phyloP scores from a whole-genome alignment of 495 filamentous ascomycete species.

The Neurospora sp. region DNA sequence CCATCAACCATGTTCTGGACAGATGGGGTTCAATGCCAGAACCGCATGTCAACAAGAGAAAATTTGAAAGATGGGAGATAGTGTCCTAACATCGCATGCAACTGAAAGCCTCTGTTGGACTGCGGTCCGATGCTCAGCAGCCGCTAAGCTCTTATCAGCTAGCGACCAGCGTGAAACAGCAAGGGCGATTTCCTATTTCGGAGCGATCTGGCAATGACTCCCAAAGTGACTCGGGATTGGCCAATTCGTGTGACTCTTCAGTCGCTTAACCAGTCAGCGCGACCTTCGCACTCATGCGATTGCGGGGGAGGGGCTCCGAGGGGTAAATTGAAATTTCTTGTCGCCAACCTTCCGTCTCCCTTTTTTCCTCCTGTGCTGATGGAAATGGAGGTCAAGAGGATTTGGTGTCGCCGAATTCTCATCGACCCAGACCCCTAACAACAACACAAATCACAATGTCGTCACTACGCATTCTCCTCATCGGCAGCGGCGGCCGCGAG shows the following conservation, averaged over 20 bases:
- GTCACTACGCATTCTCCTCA: slow-evolving; percentile 57
- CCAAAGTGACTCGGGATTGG: neutral
- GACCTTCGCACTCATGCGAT: neutral
- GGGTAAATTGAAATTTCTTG: slow-evolving; percentile 9
- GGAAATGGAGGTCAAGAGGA: slow-evolving; percentile 1
- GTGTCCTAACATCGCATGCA: neutral
- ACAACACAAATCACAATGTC: slow-evolving; percentile 9
- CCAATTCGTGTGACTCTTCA: neutral
- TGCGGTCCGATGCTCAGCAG: neutral
- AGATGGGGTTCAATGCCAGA: neutral
- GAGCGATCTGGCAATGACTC: neutral
- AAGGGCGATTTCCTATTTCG: neutral
- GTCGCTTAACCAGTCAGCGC: slow-evolving; percentile 1
- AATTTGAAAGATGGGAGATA: neutral
- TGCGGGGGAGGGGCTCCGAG: slow-evolving; percentile 25
- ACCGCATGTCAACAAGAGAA: neutral
- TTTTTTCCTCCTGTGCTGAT: slow-evolving; percentile 8
- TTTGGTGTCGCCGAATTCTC: neutral
- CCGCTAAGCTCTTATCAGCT: neutral
- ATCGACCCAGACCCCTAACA: neutral
- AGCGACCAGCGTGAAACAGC: neutral
- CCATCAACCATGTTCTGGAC: neutral
- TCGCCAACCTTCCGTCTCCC: slow-evolving; percentile 15
- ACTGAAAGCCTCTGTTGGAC: neutral
- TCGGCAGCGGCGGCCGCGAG: slow-evolving; percentile 90